phyloP scores from a whole-genome alignment of 2,329 filamentous ascomycete genomes.

The Penicillium sp. region DNA sequence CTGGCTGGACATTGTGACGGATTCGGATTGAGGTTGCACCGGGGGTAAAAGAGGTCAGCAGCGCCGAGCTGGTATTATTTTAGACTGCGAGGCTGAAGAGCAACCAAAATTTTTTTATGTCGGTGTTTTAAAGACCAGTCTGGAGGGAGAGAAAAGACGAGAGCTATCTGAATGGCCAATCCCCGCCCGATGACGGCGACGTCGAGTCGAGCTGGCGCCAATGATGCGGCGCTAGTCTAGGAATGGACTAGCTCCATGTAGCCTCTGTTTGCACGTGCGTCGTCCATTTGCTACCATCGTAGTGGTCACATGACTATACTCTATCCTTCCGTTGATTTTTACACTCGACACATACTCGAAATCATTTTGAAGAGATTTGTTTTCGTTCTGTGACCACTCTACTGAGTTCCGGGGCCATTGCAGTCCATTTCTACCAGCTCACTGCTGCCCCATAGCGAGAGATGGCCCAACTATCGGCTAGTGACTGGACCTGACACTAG shows the following conservation, averaged over 20 bases:
- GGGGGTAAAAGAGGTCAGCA: constrained; percentile 12
- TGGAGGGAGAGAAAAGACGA: background rate
- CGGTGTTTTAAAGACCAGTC: background rate
- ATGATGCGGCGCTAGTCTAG: constrained; percentile 2
- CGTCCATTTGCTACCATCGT: constrained; percentile 11
- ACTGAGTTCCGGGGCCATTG: background rate
- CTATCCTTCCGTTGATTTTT: too few relatives aligned
- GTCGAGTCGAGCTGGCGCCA: constrained; percentile 1
- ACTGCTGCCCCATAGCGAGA: background rate
- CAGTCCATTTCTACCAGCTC: background rate
- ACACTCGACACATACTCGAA: too few relatives aligned
- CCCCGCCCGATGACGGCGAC: constrained; percentile 15
- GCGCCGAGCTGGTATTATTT: background rate
- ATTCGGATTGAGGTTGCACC: background rate
- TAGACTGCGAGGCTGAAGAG: background rate
- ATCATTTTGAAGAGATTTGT: too few relatives aligned
- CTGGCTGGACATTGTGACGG: constrained; percentile 79
- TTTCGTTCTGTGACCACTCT: too few relatives aligned
- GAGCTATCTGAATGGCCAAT: constrained; percentile 4
- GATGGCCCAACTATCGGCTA: background rate
- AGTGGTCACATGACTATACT: constrained; percentile 6
- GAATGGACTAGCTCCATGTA: constrained; percentile 15
- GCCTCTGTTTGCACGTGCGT: constrained; percentile 20
- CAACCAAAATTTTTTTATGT: background rate
- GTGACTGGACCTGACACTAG: constrained; percentile 7